phyloP scores from a whole-genome alignment of 163 green algal genomes.

The Scenedesmus sp. region DNA sequence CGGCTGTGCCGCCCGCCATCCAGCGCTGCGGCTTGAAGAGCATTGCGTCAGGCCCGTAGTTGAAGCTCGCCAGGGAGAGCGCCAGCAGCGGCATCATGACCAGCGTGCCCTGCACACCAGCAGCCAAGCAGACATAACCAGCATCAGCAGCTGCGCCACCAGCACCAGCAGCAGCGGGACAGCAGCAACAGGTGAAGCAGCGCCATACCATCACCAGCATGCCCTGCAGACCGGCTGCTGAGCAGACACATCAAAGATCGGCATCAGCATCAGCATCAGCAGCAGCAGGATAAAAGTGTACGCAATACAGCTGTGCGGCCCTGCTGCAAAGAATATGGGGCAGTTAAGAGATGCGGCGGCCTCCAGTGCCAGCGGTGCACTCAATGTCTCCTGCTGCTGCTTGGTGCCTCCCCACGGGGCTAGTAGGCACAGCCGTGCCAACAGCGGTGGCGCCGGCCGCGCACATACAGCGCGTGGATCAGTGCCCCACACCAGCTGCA shows the following conservation, averaged over 20 bases:
- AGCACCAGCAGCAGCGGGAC: no score
- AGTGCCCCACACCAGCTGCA: no score
- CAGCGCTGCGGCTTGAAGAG: constrained; percentile 22
- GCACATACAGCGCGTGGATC: no score
- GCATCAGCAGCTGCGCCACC: background rate
- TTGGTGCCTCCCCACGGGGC: no score
- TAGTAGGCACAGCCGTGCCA: no score
- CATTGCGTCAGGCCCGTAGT: constrained; percentile 20
- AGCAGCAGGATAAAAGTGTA: background rate
- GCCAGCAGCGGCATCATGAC: constrained; percentile 14
- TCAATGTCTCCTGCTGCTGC: no score
- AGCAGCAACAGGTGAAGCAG: background rate
- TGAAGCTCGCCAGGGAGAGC: background rate
- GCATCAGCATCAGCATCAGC: background rate
- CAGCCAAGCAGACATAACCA: background rate
- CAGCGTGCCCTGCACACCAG: background rate
- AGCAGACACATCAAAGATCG: constrained; percentile 7
- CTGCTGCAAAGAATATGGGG: no score
- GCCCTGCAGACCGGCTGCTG: background rate
- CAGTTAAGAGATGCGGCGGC: no score
- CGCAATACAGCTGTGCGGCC: no score
- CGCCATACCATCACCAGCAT: background rate
- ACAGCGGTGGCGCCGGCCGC: no score
- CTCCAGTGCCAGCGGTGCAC: background rate
- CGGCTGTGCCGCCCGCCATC: background rate